These are phyloP conservation scores for Chlorella sp. DNA, from an alignment of 139 green algal genomes.

Conservation along the genomic window DNA sequence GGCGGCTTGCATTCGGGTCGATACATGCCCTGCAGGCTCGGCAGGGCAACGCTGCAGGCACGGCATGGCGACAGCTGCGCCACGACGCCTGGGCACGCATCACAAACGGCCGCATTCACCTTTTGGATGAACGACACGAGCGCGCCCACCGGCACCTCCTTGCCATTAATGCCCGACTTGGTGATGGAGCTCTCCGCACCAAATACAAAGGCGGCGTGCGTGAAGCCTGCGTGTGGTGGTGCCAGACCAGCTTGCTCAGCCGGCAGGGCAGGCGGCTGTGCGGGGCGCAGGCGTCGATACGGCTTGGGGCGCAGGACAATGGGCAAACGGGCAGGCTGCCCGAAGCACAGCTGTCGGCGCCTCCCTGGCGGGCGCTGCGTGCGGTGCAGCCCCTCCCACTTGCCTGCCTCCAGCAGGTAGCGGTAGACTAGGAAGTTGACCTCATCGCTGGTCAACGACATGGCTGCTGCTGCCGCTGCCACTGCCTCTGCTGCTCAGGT, in stretches of 20 bases:
- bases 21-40: too few relatives aligned
- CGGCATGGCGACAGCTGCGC: too few relatives aligned
- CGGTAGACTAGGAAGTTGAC: slow-evolving; percentile 97
- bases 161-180: slow-evolving; percentile 73
- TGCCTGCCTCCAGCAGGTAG: slow-evolving; percentile 95
- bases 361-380: background rate
- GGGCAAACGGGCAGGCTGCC: background rate
- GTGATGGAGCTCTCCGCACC: slow-evolving; percentile 85
- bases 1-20: too few relatives aligned
- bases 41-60: too few relatives aligned
- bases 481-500: background rate
- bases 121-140: slow-evolving; percentile 96
- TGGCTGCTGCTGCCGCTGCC: slow-evolving; percentile 3
- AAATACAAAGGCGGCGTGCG: slow-evolving; percentile 95
- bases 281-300: background rate
- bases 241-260: background rate
- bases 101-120: too few relatives aligned
- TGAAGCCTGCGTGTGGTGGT: slow-evolving; percentile 82
- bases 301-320: background rate
- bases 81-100: too few relatives aligned
- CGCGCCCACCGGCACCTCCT: slow-evolving; percentile 90
- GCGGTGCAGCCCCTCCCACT: background rate
- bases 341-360: background rate
- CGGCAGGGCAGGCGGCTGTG: background rate
- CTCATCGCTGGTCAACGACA: slow-evolving; percentile 85